Conservation (phyloP, 176 grass and related monocot genomes). For the Elaeis guineensis region DNA sequence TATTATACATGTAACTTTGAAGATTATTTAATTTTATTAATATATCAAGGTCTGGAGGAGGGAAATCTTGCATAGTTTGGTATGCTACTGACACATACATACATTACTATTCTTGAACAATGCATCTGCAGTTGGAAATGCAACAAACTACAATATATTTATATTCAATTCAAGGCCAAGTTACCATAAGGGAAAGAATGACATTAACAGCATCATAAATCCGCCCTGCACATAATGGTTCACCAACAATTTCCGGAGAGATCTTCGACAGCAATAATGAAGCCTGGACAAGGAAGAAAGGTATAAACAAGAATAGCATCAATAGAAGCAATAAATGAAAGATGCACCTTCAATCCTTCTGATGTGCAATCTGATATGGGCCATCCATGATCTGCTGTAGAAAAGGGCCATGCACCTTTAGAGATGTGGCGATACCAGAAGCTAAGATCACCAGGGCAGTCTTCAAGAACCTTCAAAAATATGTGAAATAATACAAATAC, state of each 20-base stretch:
- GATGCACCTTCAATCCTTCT: slow-evolving; percentile 79
- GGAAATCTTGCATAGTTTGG: no score
- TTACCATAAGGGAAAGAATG: slow-evolving; percentile 89
- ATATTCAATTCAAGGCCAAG: not conserved
- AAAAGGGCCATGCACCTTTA: slow-evolving; percentile 98
- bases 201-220: slow-evolving; percentile 90
- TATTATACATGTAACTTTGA: no score
- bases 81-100: no score
- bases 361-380: slow-evolving; percentile 94
- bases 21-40: no score
- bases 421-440: slow-evolving; percentile 92
- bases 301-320: not conserved
- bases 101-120: no score
- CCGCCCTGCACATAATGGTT: slow-evolving; percentile 43
- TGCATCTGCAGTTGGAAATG: no score
- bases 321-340: not conserved
- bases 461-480: slow-evolving; percentile 51
- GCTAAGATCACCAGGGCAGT: slow-evolving; percentile 74
- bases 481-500: not conserved
- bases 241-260: slow-evolving; percentile 69
- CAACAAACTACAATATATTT: not conserved
- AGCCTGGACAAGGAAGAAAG: slow-evolving; percentile 37
- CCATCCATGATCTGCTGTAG: slow-evolving; percentile 87
- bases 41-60: no score
- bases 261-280: slow-evolving; percentile 73